phyloP scores from a whole-genome alignment of 192 early-diverging fungal genomes.

The Radiomyces spectabilis region DNA sequence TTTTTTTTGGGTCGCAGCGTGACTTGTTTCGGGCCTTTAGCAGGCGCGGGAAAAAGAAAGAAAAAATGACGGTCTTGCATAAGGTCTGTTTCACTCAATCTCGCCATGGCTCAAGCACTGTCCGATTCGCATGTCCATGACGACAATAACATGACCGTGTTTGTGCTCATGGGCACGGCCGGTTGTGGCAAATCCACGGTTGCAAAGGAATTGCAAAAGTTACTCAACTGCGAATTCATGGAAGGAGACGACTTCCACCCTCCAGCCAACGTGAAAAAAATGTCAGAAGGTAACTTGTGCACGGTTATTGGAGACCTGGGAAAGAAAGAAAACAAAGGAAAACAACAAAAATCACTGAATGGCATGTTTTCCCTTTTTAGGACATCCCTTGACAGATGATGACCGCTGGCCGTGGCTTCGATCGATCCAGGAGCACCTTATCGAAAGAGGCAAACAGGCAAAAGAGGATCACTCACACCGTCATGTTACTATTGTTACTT shows the following conservation, averaged over 20 bases:
- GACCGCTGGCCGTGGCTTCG: slow-evolving; percentile 63
- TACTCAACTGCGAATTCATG: slow-evolving; percentile 40
- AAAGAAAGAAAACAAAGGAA: not conserved
- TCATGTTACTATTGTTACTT: slow-evolving; percentile 48
- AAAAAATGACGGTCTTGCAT: no score
- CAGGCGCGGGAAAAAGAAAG: no score
- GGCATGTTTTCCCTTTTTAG: not conserved
- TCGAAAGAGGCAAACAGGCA: slow-evolving; percentile 15
- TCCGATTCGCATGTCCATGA: no score
- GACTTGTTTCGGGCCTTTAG: no score
- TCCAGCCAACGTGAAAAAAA: slow-evolving; percentile 48
- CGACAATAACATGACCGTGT: slow-evolving; percentile 35
- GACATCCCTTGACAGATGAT: slow-evolving; percentile 47
- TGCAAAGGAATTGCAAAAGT: slow-evolving; percentile 29
- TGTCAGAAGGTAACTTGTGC: slow-evolving; percentile 40
- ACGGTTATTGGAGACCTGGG: not conserved
- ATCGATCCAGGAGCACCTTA: slow-evolving; percentile 35
- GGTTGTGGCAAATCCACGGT: slow-evolving; percentile 60
- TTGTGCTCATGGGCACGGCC: slow-evolving; percentile 57
- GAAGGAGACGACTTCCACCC: slow-evolving; percentile 66
- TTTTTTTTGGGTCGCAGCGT: no score
- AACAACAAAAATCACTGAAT: not conserved
- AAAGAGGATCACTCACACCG: slow-evolving; percentile 8
- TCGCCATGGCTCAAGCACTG: no score
- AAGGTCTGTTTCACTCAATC: no score